Evolutionary conservation across 208 protist species (phyloP).

Genomic region (Jaenimonas drosophilae): DNA sequence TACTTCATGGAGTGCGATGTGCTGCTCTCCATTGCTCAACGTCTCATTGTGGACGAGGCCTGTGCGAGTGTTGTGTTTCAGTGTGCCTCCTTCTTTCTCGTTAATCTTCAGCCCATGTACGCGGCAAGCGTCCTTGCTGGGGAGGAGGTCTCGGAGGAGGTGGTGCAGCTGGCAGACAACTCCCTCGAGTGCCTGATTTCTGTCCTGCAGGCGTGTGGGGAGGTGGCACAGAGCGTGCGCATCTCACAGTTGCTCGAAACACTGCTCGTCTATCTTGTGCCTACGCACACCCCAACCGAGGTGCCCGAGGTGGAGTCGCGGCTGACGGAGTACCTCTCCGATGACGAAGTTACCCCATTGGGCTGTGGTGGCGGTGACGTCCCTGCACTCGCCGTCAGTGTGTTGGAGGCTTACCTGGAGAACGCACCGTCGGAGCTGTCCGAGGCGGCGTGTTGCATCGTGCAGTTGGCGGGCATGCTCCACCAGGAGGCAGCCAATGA

Average conservation of each 20-base stretch:
- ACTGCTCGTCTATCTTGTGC: conserved; percentile 1
- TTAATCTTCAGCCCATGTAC: conserved; percentile 7
- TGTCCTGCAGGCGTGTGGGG: conserved; percentile 31
- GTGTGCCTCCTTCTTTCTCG: conserved; percentile 18
- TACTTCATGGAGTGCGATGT: conserved; percentile 5
- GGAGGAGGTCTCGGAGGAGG: neutral
- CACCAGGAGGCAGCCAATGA: neutral
- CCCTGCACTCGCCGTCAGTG: conserved; percentile 16
- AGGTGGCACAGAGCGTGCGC: conserved; percentile 12
- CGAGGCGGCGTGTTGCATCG: neutral
- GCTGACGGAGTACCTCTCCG: conserved; percentile 25
- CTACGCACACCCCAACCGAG: neutral
- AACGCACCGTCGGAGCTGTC: conserved; percentile 3
- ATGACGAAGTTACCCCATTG: conserved; percentile 46
- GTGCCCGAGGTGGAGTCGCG: conserved; percentile 2
- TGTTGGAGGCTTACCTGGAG: conserved; percentile 46
- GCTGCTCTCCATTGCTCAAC: conserved; percentile 16
- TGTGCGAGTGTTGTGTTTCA: conserved; percentile 18
- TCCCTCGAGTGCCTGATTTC: conserved; percentile 29
- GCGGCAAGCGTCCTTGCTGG: neutral
- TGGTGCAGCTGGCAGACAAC: conserved; percentile 13
- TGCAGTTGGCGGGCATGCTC: neutral
- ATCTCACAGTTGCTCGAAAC: conserved; percentile 13
- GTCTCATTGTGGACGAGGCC: conserved; percentile 17
- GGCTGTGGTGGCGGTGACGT: conserved; percentile 46